Base-by-base conservation (phyloP, 208 protist species). In the Wallacemonas sp. region DNA sequence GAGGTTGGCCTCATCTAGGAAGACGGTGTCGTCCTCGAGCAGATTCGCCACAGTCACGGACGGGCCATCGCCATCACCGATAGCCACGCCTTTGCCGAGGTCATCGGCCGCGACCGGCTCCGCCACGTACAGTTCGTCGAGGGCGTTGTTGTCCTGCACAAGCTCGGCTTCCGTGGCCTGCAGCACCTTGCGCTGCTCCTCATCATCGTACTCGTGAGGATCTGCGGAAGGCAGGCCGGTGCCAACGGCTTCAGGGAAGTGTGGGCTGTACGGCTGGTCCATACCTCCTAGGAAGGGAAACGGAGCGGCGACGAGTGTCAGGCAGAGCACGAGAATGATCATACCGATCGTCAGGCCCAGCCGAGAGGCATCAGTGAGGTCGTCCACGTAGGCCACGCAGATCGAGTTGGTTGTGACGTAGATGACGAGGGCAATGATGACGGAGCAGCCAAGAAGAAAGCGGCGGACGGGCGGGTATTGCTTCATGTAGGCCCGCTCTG, bases 331-430 rank as follows among this genome's bases (percentile, higher is more conserved):
- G 5, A 90, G 28, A 8, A 82, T 61, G n/a, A 80, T 62, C 46
- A 66, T 64, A 6, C 59, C 69, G 14, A 90, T 75, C n/a, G 74
- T 70, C 44, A 71, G 71, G 21, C 68, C 68, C 38, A 78, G 62
- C 5, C 79, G 62, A 1, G 64, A 61, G 22, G 53, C 46, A 51
- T 69, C 67, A 14, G 49, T 70, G 17, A 70, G 38, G 4, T 67
- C 56, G 6, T 55, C 41, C 2, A 79, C 68, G 73, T 90, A 87
- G 27, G 77, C 80, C 0, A 79, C 61, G 34, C 61, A 74, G 49
- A 87, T 51, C 14, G 84, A 87, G 64, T 87, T 72, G 17, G 70
- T 73, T 1, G 74, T 80, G 4, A 87, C 47, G 55, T 85, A 86
- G 22, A 80, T 26, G 19, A 87, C 54, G 8, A 84, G 65, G 22